Conservation (phyloP, 768 basidiomycete species). For the Tylopilus balloui region DNA sequence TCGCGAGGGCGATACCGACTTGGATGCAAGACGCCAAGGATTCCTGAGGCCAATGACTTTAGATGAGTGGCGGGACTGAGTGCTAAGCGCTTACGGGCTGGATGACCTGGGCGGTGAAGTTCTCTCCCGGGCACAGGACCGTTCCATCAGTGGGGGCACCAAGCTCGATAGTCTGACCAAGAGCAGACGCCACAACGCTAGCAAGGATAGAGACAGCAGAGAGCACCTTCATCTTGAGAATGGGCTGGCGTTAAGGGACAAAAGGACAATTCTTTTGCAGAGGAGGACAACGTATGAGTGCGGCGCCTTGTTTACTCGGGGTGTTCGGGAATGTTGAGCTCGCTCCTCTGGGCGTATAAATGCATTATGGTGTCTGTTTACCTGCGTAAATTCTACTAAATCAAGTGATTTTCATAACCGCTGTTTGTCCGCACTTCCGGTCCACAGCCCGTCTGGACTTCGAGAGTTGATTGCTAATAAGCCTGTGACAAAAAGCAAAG, state of each 20-base stretch:
- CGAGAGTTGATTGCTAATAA: not conserved
- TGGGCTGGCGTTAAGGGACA: not conserved
- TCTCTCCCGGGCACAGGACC: conserved; percentile 13
- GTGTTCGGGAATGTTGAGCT: not conserved
- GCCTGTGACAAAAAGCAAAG: not conserved
- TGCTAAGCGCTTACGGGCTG: conserved; percentile 16
- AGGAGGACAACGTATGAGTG: not conserved
- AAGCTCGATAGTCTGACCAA: conserved; percentile 29
- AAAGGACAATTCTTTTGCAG: not conserved
- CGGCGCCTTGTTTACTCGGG: conserved; percentile 2
- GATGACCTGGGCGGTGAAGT: conserved; percentile 18
- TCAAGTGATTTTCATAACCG: too few species aligned
- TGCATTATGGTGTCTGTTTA: too few species aligned
- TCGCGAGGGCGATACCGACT: conserved; percentile 31
- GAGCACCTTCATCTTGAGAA: conserved; percentile 17
- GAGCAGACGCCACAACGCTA: conserved; percentile 4
- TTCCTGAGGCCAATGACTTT: conserved; percentile 2
- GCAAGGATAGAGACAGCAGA: not conserved
- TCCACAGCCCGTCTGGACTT: not conserved
- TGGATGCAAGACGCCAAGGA: conserved; percentile 21
- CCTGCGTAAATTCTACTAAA: not conserved
- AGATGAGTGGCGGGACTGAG: not conserved
- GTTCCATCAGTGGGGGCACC: conserved; percentile 21
- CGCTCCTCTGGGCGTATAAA: too few species aligned
- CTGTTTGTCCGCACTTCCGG: not conserved